Conservation (phyloP, 805 yeast genomes). For the Kazachstania psychrophila region DNA sequence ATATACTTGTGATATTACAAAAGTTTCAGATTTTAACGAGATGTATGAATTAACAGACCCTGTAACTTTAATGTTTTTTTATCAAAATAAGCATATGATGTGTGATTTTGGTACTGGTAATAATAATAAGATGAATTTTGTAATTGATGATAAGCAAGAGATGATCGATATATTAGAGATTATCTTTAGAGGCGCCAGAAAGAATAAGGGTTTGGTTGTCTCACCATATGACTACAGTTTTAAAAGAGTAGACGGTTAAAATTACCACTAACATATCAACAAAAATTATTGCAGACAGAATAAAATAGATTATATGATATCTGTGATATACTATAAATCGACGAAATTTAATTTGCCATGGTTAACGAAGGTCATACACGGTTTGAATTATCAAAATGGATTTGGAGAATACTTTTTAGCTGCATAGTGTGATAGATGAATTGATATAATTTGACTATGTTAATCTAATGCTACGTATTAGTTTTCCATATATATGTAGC, state of each 20-base stretch:
- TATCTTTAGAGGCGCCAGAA: conserved; percentile 80
- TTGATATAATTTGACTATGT: no score
- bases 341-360: no score
- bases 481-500: no score
- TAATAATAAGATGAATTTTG: conserved; percentile 85
- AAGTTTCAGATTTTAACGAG: conserved; percentile 81
- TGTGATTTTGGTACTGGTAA: conserved; percentile 98
- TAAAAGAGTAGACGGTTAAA: conserved; percentile 19
- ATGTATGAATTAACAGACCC: conserved; percentile 57
- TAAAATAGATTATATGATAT: no score
- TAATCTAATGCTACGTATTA: no score
- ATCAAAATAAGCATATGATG: conserved; percentile 91
- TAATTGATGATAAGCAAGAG: conserved; percentile 71
- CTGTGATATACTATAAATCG: no score
- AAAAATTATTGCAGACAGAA: no score
- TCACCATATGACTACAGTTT: conserved; percentile 65
- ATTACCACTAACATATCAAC: no score
- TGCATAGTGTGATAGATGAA: no score
- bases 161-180: conserved; percentile 86
- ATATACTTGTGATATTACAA: conserved; percentile 79
- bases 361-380: no score
- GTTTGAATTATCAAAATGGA: no score
- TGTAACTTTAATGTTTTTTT: conserved; percentile 87
- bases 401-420: no score
- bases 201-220: conserved; percentile 85